Evolutionary conservation across 1,284 basidiomycete species (phyloP).

Genomic region (Stereum hirsutum): DNA sequence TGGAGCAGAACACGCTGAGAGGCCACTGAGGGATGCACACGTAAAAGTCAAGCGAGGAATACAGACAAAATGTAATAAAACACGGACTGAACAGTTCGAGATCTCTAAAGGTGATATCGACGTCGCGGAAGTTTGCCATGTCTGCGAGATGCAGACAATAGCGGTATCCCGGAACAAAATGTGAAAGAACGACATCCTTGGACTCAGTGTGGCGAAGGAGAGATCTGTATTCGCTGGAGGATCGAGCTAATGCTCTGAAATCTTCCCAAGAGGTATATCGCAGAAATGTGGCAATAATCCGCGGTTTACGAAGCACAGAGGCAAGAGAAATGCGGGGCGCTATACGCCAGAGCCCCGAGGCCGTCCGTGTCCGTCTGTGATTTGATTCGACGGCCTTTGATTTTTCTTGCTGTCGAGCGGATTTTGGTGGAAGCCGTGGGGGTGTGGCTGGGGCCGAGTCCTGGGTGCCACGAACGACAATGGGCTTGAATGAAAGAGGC

Average conservation of each 20-base stretch:
- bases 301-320: constrained; percentile 27
- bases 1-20: constrained; percentile 56
- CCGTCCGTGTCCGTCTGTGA: too few relatives aligned
- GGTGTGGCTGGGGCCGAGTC: too few relatives aligned
- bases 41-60: constrained; percentile 8
- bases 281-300: constrained; percentile 35
- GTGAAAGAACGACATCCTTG: constrained; percentile 45
- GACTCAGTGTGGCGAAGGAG: constrained; percentile 32
- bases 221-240: constrained; percentile 35
- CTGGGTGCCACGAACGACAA: too few relatives aligned
- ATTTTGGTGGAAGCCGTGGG: too few relatives aligned
- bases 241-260: constrained; percentile 40
- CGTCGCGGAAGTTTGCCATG: constrained; percentile 28
- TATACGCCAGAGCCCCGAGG: too few relatives aligned
- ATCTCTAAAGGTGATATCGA: constrained; percentile 47
- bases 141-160: constrained; percentile 32
- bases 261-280: constrained; percentile 40
- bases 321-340: constrained; percentile 11
- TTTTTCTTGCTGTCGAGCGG: too few relatives aligned
- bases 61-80: constrained; percentile 1
- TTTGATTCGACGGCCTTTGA: too few relatives aligned
- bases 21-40: constrained; percentile 34
- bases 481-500: too few relatives aligned
- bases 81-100: constrained; percentile 53
- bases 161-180: constrained; percentile 50